Conservation (phyloP, 768 basidiomycete genomes). For the Suillus brevipes region DNA sequence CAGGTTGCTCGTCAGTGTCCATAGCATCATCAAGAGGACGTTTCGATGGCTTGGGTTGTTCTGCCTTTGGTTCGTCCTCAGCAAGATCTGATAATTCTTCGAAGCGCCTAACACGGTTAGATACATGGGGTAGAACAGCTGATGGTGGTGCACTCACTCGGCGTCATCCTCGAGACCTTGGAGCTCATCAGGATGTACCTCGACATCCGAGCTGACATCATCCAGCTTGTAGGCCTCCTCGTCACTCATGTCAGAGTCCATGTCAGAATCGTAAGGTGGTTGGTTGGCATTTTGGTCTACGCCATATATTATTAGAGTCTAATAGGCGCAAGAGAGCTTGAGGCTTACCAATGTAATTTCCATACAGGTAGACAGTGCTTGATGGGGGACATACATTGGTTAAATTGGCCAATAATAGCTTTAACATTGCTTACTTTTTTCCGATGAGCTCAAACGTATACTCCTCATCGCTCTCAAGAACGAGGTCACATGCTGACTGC, state of each 20-base stretch:
- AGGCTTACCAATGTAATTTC: constrained; percentile 77
- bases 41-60: constrained; percentile 54
- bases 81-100: constrained; percentile 58
- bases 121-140: not conserved
- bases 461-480: constrained; percentile 64
- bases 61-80: constrained; percentile 1
- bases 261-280: constrained; percentile 49
- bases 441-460: constrained; percentile 73
- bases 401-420: constrained; percentile 1
- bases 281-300: constrained; percentile 57
- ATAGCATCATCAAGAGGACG: constrained; percentile 66
- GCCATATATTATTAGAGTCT: constrained; percentile 6
- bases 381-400: constrained; percentile 3
- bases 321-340: not conserved
- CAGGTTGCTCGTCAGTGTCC: constrained; percentile 38
- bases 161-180: constrained; percentile 43
- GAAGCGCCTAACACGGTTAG: constrained; percentile 49
- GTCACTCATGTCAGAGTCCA: constrained; percentile 42
- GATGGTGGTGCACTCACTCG: constrained; percentile 38
- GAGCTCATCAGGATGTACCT: constrained; percentile 64
- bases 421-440: constrained; percentile 63
- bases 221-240: constrained; percentile 61
- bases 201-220: constrained; percentile 83
- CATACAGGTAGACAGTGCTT: constrained; percentile 75
- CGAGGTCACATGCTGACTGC: constrained; percentile 68